Percentiles rank a stretch among this genome's conserved stretches.
phyloP scores from a whole-genome alignment of 2,329 filamentous ascomycete genomes.

The Lachnellula arida region DNA sequence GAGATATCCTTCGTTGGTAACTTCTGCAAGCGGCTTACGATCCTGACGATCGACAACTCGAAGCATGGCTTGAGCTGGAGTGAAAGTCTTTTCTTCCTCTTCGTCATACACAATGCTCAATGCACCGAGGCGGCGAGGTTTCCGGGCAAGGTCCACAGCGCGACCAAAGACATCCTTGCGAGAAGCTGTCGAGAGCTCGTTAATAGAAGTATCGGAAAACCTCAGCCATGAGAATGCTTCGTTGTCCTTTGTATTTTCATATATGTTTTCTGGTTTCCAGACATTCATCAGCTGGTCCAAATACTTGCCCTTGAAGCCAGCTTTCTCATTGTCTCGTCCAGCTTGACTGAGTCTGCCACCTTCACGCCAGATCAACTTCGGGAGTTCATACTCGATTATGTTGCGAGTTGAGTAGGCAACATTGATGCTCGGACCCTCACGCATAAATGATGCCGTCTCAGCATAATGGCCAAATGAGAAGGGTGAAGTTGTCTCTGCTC shows the following conservation, averaged over 20 bases:
- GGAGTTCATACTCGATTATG: slow-evolving; percentile 77
- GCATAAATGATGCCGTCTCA: slow-evolving; percentile 90
- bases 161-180: slow-evolving; percentile 70
- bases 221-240: slow-evolving; percentile 84
- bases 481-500: slow-evolving; percentile 84
- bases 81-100: slow-evolving; percentile 54
- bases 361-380: slow-evolving; percentile 75
- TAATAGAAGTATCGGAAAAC: slow-evolving; percentile 72
- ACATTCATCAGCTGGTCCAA: slow-evolving; percentile 83
- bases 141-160: slow-evolving; percentile 55
- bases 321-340: slow-evolving; percentile 65
- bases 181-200: slow-evolving; percentile 66
- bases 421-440: slow-evolving; percentile 74
- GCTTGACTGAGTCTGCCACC: slow-evolving; percentile 71
- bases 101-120: slow-evolving; percentile 70
- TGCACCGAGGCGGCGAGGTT: slow-evolving; percentile 55
- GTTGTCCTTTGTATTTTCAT: slow-evolving; percentile 53
- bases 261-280: slow-evolving; percentile 77
- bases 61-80: slow-evolving; percentile 73
- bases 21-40: slow-evolving; percentile 60
- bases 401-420: slow-evolving; percentile 87
- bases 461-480: slow-evolving; percentile 83
- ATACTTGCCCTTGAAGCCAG: slow-evolving; percentile 76
- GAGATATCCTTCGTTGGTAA: slow-evolving; percentile 69
- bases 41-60: slow-evolving; percentile 70